phyloP scores from a whole-genome alignment of 805 yeast species.

The Isabelozyma rhagii region DNA sequence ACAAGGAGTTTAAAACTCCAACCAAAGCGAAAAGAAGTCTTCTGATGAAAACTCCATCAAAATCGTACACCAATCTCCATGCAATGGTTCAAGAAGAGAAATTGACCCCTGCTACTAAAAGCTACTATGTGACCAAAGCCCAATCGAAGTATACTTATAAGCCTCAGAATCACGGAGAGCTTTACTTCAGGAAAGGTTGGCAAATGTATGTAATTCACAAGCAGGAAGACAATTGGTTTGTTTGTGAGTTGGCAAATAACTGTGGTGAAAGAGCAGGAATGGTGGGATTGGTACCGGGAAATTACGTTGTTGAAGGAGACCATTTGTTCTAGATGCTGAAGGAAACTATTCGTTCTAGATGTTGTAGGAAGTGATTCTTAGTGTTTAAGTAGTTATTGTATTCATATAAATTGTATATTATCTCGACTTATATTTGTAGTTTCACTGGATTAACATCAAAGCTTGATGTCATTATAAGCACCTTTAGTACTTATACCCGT shows the following conservation, averaged over 20 bases:
- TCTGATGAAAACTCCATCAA: constrained; percentile 30
- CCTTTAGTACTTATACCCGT: too few species aligned
- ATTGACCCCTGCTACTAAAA: constrained; percentile 30
- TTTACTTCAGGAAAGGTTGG: constrained; percentile 39
- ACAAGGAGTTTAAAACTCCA: too few species aligned
- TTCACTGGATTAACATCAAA: too few species aligned
- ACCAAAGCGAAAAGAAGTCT: constrained; percentile 11
- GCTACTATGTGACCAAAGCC: constrained; percentile 32
- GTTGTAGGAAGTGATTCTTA: too few species aligned
- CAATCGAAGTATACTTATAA: constrained; percentile 37
- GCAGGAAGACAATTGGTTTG: constrained; percentile 44
- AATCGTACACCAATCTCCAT: constrained; percentile 30
- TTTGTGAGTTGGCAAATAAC: constrained; percentile 39
- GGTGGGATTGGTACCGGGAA: constrained; percentile 44
- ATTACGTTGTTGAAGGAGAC: constrained; percentile 36
- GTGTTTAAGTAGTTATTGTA: too few species aligned
- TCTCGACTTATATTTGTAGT: too few species aligned
- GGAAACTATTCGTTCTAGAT: constrained; percentile 13
- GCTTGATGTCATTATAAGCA: too few species aligned
- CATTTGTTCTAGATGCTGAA: constrained; percentile 16
- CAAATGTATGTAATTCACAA: constrained; percentile 39
- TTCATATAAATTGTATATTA: too few species aligned
- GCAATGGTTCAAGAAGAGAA: constrained; percentile 16
- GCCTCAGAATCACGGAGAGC: constrained; percentile 41
- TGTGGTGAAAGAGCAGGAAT: constrained; percentile 28